Base-by-base conservation (phyloP, 345 rosid genomes). In the Bruguiera gymnorhiza region DNA sequence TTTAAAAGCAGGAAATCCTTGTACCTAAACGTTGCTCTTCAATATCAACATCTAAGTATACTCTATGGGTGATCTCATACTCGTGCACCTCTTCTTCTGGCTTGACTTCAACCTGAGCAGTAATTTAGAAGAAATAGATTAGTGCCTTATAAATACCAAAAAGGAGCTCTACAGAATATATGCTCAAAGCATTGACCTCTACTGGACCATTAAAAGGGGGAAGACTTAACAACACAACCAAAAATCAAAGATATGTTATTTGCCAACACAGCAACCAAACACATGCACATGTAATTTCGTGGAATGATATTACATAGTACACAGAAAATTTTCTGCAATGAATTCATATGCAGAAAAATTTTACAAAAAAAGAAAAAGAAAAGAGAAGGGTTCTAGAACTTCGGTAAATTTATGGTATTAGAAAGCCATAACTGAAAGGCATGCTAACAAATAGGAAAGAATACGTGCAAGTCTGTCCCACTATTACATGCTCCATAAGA, bases 41-140 rank as follows among this genome's bases (percentile, higher is more conserved):
- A 24, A 95, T 95, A 86, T 92, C 93, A 53, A 95, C 81, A 72
- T 95, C 98, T 84, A 95, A 84, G 83, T 81, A 95, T 16, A 92
- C 99, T 78, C 97, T 92, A 74, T 92, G 88, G 24, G 97, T 92
- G 80, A 92, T 85, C 75, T 95, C 96, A 67, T 86, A 68, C 75
- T 95, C 96, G 66, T 86, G 65, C 29, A 72, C 82, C 68, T 82
- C 87, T 27, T 85, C 86, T 36, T 83, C 84, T 6, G 58, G 82
- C 78, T 62, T 73, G 66, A 82, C 92, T 73, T 80, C 91, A 59
- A 67, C 86, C 98, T 92, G 72, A 68, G 51, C 71, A 83, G 62
- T 43, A 81, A 68, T 60, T 36, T 53, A 53, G 63, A 66, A 63
- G 46, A 67, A 61, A 36, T 29, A 21, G 18, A 60, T 53, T 64